Percentiles rank a stretch among this genome's conserved stretches.
phyloP scores from a whole-genome alignment of 164 flowering plant genomes.

The Umbellularia californica region DNA sequence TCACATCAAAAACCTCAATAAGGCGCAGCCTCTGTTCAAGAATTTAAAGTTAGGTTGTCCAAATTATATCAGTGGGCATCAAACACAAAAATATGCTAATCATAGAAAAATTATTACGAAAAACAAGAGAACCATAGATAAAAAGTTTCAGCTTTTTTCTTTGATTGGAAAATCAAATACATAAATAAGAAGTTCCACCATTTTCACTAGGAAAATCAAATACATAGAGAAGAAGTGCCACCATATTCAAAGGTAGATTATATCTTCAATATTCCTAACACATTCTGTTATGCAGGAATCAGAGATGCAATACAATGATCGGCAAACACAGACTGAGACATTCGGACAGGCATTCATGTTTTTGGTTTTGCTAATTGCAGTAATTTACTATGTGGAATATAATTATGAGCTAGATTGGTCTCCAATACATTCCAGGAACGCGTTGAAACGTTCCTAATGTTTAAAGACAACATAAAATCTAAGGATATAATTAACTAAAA shows the following conservation, averaged over 20 bases:
- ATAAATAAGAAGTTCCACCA: no score
- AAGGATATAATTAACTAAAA: no score
- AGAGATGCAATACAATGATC: background rate
- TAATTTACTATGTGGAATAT: no score
- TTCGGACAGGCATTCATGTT: background rate
- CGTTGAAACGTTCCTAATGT: no score
- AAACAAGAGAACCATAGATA: background rate
- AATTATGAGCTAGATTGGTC: background rate
- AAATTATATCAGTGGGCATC: background rate
- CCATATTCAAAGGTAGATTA: background rate
- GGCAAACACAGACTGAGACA: background rate
- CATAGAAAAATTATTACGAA: background rate
- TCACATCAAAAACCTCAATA: constrained; percentile 88
- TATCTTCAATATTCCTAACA: background rate
- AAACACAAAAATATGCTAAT: background rate
- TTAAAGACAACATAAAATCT: background rate
- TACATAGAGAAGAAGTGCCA: no score
- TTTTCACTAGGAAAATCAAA: no score
- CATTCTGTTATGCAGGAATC: background rate
- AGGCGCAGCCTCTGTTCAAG: constrained; percentile 74
- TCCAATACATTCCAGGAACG: no score
- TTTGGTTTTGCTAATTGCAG: background rate
- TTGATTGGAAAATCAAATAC: no score
- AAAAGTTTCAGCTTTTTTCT: no score
- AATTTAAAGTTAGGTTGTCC: constrained; percentile 3